Evolutionary conservation across 495 filamentous ascomycete species (phyloP), one percentile per base, ranked within the genome.

Genomic region (Penicillium taxi): DNA sequence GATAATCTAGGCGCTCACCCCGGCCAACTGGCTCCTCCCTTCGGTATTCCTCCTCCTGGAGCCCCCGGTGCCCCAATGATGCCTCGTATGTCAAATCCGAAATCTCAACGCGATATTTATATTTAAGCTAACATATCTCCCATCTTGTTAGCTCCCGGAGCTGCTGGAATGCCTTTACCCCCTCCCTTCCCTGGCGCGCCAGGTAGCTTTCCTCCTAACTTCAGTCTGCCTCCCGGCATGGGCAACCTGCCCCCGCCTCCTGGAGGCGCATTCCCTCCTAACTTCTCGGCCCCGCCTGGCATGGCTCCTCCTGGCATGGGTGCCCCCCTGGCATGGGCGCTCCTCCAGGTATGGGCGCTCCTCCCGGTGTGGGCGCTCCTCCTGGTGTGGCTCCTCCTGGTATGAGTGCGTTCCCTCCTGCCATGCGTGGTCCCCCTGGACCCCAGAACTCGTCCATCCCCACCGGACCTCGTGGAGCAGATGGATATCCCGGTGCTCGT

Each of bases 181-280:
- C 73, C 75, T 6, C 72, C 69, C 0, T 67, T 70, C 60, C 63
- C 66, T n/a, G 37, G 53, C 23, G 53, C 58, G 26, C 28, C 55
- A 25, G 64, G 61, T 23, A 63, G 66, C 26, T 53, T 60, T 14
- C 48, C 50, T 7, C 52, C 58, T 12, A 17, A 17, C 4, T 41
- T 63, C 29, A 61, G 62, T 51, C 55, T 68, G 59, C 59, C 64
- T 29, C 52, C 54, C 1, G 59, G 61, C 12, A 58, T 70, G 13
- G 71, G 69, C 4, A 61, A 80, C 58, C 74, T 79, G 4, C 80
- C 82, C 49, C 76, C 76, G n/a, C 78, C 77, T 3, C 78, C 76
- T 1, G 75, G 74, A 3, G 74, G 69, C 11, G 71, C 66, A 15
- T 69, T 80, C 39, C 74, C 72, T 9, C 66, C 75, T 2, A 72